Conservation (phyloP, 148 eudicot species). For the Camellia lanceoleosa region DNA sequence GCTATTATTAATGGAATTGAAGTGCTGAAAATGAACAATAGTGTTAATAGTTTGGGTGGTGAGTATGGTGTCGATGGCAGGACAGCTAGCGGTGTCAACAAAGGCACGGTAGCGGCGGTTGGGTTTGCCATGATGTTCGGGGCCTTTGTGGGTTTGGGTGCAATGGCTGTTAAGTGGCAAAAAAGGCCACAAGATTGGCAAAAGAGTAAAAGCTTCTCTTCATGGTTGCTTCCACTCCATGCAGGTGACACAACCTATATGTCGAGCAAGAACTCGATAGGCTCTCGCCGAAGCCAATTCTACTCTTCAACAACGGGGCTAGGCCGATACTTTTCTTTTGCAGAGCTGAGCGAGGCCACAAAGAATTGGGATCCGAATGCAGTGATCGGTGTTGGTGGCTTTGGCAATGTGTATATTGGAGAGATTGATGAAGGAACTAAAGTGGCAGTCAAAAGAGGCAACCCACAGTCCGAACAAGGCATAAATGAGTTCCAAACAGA, state of each 20-base stretch:
- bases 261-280: slow-evolving; percentile 51
- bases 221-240: slow-evolving; percentile 82
- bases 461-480: slow-evolving; percentile 89
- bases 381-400: slow-evolving; percentile 83
- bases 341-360: slow-evolving; percentile 68
- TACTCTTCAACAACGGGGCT: slow-evolving; percentile 59
- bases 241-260: slow-evolving; percentile 59
- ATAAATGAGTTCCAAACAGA: slow-evolving; percentile 83
- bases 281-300: slow-evolving; percentile 49
- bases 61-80: slow-evolving; percentile 60
- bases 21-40: slow-evolving; percentile 67
- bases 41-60: slow-evolving; percentile 69
- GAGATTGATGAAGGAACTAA: slow-evolving; percentile 52
- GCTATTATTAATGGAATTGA: slow-evolving; percentile 75
- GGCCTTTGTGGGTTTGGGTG: slow-evolving; percentile 83
- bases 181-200: slow-evolving; percentile 85
- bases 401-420: slow-evolving; percentile 78
- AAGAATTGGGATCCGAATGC: slow-evolving; percentile 57
- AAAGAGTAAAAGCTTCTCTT: slow-evolving; percentile 72
- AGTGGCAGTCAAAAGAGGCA: slow-evolving; percentile 80
- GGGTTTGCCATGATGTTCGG: slow-evolving; percentile 98
- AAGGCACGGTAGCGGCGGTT: slow-evolving; percentile 61
- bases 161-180: slow-evolving; percentile 82
- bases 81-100: slow-evolving; percentile 16
- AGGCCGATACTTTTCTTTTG: slow-evolving; percentile 64